Evolutionary conservation across 768 basidiomycete species (phyloP).

Genomic region (Lentinus tigrinus): DNA sequence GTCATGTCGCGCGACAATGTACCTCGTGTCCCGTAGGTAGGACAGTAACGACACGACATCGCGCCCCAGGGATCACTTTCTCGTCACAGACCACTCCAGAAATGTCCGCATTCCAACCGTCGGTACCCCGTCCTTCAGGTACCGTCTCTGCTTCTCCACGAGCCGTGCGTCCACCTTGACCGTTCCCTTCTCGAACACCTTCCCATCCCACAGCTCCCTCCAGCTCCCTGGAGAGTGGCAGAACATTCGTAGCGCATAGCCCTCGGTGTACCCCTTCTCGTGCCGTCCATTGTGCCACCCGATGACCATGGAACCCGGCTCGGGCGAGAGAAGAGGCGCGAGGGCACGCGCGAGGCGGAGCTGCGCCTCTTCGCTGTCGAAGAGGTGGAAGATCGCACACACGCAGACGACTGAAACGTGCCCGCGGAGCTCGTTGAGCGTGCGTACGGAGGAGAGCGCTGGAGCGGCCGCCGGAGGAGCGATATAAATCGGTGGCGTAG

Average conservation of each 20-base stretch:
- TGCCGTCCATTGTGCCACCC: slow-evolving; percentile 37
- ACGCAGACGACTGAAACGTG: slow-evolving; percentile 49
- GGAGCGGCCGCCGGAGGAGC: slow-evolving; percentile 4
- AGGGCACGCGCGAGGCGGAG: slow-evolving; percentile 39
- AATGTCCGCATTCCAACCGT: slow-evolving; percentile 21
- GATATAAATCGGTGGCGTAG: neutral
- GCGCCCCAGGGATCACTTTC: neutral
- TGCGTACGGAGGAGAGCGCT: slow-evolving; percentile 36
- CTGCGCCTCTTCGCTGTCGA: slow-evolving; percentile 38
- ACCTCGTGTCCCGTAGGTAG: too few relatives aligned
- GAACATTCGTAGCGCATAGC: slow-evolving; percentile 30
- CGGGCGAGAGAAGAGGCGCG: slow-evolving; percentile 40
- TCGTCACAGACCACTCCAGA: slow-evolving; percentile 27
- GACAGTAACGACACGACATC: too few relatives aligned
- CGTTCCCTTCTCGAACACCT: slow-evolving; percentile 33
- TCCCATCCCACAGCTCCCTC: slow-evolving; percentile 38
- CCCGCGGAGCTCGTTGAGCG: slow-evolving; percentile 38
- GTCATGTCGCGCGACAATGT: too few relatives aligned
- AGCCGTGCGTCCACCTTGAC: slow-evolving; percentile 27
- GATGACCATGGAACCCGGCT: slow-evolving; percentile 46
- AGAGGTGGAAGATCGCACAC: slow-evolving; percentile 51
- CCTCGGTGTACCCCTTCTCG: slow-evolving; percentile 30
- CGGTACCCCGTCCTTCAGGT: neutral
- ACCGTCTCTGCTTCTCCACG: slow-evolving; percentile 2
- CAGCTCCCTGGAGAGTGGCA: slow-evolving; percentile 35